Evolutionary conservation across 2,329 filamentous ascomycete genomes (phyloP), one percentile per base, ranked within the genome.

Genomic region (Byssothecium circinans): DNA sequence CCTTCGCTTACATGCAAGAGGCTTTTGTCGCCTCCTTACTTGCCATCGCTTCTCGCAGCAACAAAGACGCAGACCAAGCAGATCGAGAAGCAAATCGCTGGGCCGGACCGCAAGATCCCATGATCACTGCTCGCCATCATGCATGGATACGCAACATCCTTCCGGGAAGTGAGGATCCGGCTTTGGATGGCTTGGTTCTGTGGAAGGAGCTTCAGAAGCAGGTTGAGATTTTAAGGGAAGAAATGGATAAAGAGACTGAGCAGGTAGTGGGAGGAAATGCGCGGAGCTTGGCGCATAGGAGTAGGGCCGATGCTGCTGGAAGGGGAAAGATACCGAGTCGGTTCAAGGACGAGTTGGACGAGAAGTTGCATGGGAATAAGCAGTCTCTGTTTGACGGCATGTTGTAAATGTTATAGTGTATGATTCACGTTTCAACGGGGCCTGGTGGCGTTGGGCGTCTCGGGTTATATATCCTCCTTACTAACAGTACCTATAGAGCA

Each of bases 1-100:
- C 66, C n/a, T 76, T 76, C 50, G 74, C 74, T 2, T 76, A 76
- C 49, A 71, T 76, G 61, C 72, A 76, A 48, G 74, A 76, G 47
- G 69, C 70, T 2, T 75, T 75, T 52, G 63, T 76, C 15, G 69
- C 68, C 1, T 59, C 69, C 8, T 60, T 76, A 15, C 58, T 76
- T 15, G 66, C 65, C 20, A 71, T 71, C 27, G 68, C 68, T 14
- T 50, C 50, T 12, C 56, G 64, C 22, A 52, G 57, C 2, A 54
- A 57, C 17, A 54, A 60, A 22, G 52, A 48, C 14, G 43, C 37
- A 20, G 32, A 40, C 12, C 50, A 53, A 4, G 43, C 40, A 2
- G 47, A 51, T 7, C 25, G 37, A 20, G 50, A 58, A 6, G 45
- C 51, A n/a, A 43, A 53, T 23, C 56, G 49, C 8, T 67, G 57